Conservation (phyloP, 345 rosid species). For the Orychophragmus violaceus region DNA sequence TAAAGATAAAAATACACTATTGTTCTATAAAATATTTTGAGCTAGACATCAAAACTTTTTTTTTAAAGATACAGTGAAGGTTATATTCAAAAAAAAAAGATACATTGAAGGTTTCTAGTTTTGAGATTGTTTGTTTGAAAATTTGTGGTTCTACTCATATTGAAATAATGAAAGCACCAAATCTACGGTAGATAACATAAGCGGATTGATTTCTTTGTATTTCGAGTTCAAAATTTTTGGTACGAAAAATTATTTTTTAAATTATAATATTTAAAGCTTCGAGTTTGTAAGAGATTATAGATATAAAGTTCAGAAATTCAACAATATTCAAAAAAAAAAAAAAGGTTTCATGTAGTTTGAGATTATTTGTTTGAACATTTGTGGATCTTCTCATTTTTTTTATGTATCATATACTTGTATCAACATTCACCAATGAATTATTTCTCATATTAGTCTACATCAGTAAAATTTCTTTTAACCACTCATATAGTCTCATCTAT, state of each 20-base stretch:
- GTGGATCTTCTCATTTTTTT: not conserved
- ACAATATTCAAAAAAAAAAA: too few species aligned
- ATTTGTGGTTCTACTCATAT: not conserved
- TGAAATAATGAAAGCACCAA: too few species aligned
- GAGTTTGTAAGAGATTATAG: too few species aligned
- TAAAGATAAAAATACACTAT: not conserved
- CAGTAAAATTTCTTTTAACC: not conserved
- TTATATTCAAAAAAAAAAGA: too few species aligned
- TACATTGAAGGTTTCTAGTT: not conserved
- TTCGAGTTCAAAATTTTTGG: too few species aligned
- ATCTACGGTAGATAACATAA: too few species aligned
- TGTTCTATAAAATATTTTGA: not conserved
- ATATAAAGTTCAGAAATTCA: too few species aligned
- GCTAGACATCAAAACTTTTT: not conserved
- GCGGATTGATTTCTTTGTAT: too few species aligned
- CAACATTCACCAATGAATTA: not conserved
- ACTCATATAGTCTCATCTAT: not conserved
- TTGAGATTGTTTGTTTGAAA: not conserved
- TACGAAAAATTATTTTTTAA: too few species aligned
- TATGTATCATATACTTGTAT: not conserved
- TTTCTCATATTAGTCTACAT: not conserved
- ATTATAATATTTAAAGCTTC: too few species aligned
- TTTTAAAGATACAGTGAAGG: not conserved
- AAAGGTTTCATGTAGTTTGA: not conserved
- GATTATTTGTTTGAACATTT: not conserved